A percentile compares a stretch with the other conserved stretches of the same genome.
Evolutionary conservation across 345 rosid genomes (phyloP).

Genomic region (Euclidium syriacum): DNA sequence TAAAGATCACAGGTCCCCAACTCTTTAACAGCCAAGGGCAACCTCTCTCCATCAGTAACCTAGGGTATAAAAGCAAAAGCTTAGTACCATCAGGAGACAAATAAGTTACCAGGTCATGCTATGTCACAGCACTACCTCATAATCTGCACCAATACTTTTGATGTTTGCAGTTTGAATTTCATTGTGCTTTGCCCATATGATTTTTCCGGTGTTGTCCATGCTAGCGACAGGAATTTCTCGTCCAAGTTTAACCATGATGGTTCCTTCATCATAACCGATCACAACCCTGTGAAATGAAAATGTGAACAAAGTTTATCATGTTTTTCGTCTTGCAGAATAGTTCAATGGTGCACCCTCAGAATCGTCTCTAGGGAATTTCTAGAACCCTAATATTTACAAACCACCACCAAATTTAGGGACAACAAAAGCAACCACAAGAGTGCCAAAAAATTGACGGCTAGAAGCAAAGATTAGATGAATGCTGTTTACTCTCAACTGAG

Average conservation of each 20-base stretch:
- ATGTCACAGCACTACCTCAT: conserved; percentile 54
- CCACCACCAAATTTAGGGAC: not conserved
- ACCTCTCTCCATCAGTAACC: conserved; percentile 97
- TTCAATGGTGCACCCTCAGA: not conserved
- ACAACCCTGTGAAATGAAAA: conserved; percentile 59
- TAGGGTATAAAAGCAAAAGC: conserved; percentile 32
- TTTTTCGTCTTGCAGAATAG: not conserved
- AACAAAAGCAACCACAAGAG: not conserved
- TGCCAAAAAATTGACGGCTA: not conserved
- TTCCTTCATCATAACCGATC: conserved; percentile 99
- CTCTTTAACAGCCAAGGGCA: conserved; percentile 97
- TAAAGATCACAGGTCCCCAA: conserved; percentile 99
- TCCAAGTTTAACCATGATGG: conserved; percentile 98
- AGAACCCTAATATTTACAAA: conserved; percentile 5
- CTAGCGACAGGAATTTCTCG: conserved; percentile 98
- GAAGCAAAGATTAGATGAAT: not conserved
- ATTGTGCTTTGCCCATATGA: conserved; percentile 99
- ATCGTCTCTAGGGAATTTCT: not conserved
- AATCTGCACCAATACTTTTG: conserved; percentile 94
- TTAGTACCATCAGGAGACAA: conserved; percentile 21
- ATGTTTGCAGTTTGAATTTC: conserved; percentile 98
- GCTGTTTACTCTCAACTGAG: not conserved
- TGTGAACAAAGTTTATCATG: not conserved
- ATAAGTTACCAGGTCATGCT: not conserved
- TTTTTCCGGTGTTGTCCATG: conserved; percentile 98